Evolutionary conservation across 2,329 filamentous ascomycete species (phyloP).

Genomic region (Rugonectria rugulosa): DNA sequence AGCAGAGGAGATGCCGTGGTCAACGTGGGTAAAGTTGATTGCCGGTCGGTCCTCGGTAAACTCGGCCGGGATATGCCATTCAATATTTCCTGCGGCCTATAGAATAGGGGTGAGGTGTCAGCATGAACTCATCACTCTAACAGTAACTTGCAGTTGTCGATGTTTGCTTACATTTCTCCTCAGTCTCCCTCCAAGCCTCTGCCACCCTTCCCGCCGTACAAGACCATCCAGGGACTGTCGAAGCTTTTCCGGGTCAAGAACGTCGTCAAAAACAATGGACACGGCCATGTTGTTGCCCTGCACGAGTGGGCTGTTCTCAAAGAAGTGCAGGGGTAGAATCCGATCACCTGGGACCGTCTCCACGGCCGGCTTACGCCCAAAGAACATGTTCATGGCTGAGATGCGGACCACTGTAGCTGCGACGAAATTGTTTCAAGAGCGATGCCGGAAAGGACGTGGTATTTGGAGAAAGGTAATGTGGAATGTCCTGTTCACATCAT

Average conservation of each 20-base stretch:
- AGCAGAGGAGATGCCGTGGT: slow-evolving; percentile 9
- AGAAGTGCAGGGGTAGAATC: slow-evolving; percentile 22
- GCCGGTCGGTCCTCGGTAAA: slow-evolving; percentile 19
- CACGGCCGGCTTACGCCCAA: slow-evolving; percentile 18
- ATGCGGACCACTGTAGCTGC: no score
- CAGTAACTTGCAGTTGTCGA: background rate
- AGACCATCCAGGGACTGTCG: slow-evolving; percentile 3
- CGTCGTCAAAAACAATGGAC: slow-evolving; percentile 24
- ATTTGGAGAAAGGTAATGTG: no score
- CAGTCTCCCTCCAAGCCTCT: slow-evolving; percentile 22
- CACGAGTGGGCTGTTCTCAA: slow-evolving; percentile 22
- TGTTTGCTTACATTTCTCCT: slow-evolving; percentile 19
- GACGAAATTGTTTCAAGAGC: no score
- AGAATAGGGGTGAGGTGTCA: background rate
- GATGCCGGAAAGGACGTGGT: no score
- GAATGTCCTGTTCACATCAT: no score
- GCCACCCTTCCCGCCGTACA: slow-evolving; percentile 19
- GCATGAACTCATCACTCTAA: background rate
- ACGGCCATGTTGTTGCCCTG: slow-evolving; percentile 24
- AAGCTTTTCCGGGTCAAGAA: slow-evolving; percentile 21
- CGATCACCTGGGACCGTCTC: slow-evolving; percentile 17
- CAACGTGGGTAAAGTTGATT: slow-evolving; percentile 5
- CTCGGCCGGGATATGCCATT: slow-evolving; percentile 24
- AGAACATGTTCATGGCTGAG: slow-evolving; percentile 7
- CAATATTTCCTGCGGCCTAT: slow-evolving; percentile 15